Evolutionary conservation across 495 filamentous ascomycete genomes (phyloP).

Genomic region (Cryomyces minteri): DNA sequence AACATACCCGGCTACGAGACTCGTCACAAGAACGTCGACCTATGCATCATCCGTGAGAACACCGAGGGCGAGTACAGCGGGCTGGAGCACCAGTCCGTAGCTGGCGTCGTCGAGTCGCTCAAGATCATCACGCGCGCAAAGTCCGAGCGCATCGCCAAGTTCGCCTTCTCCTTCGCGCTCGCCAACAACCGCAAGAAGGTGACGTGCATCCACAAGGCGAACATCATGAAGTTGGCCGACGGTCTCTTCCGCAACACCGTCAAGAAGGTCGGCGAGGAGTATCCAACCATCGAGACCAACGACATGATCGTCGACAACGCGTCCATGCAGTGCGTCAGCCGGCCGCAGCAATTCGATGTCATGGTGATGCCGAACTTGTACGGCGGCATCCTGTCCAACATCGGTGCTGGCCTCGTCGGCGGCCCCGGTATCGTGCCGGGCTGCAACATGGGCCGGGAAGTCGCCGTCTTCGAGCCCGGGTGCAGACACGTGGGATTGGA

Average conservation of each 20-base stretch:
- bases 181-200: conserved; percentile 98
- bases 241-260: conserved; percentile 97
- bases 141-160: conserved; percentile 96
- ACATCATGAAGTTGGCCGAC: conserved; percentile 99
- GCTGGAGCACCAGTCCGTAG: conserved; percentile 93
- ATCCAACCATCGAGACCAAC: conserved; percentile 80
- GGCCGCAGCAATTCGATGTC: conserved; percentile 95
- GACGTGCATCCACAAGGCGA: conserved; percentile 98
- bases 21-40: conserved; percentile 87
- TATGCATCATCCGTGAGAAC: conserved; percentile 99
- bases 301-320: conserved; percentile 99
- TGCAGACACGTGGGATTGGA: conserved; percentile 97
- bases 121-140: conserved; percentile 99
- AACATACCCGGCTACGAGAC: conserved; percentile 98
- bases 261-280: conserved; percentile 79
- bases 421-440: conserved; percentile 93
- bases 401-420: conserved; percentile 94
- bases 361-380: conserved; percentile 99
- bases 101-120: conserved; percentile 93
- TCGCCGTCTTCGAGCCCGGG: conserved; percentile 96
- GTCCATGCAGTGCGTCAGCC: conserved; percentile 93
- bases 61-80: conserved; percentile 99
- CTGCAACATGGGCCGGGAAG: conserved; percentile 97
- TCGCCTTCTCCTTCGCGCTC: conserved; percentile 91
- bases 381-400: conserved; percentile 96